These are phyloP conservation scores for Lithospermum erythrorhizon DNA, from an alignment of 257 asterid genomes.

Conservation along the genomic window DNA sequence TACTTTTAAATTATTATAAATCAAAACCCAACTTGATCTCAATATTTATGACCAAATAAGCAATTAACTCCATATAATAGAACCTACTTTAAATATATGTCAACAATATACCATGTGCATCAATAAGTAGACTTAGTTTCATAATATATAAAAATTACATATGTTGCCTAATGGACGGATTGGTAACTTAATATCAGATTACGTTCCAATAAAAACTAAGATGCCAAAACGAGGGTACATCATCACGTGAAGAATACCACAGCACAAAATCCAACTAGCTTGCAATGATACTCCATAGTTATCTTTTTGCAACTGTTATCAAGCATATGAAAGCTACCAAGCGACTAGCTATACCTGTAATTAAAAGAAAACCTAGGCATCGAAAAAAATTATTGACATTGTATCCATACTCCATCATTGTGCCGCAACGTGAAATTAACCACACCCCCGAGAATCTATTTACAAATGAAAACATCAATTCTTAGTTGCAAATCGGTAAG, in stretches of 20 bases:
- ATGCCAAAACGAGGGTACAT: not conserved
- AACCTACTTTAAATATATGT: no score
- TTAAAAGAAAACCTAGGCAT: slow-evolving; percentile 37
- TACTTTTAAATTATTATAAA: no score
- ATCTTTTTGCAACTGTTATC: slow-evolving; percentile 53
- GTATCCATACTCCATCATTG: slow-evolving; percentile 56
- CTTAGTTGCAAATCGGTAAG: not conserved
- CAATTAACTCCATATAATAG: no score
- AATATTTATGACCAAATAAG: no score
- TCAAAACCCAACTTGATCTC: no score
- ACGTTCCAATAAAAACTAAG: not conserved
- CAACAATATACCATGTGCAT: no score
- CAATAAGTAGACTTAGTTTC: no score
- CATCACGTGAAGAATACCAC: no score
- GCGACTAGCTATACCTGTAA: slow-evolving; percentile 50
- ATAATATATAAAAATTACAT: no score
- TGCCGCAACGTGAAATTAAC: slow-evolving; percentile 85
- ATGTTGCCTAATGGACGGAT: no score
- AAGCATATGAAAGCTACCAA: slow-evolving; percentile 60
- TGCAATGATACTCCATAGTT: slow-evolving; percentile 10
- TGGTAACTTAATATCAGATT: no score
- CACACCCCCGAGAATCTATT: slow-evolving; percentile 76
- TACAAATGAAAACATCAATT: not conserved
- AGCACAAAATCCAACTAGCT: not conserved
- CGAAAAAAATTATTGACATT: slow-evolving; percentile 45